Conservation (phyloP, 768 basidiomycete species). For the Sutorius australiensis region DNA sequence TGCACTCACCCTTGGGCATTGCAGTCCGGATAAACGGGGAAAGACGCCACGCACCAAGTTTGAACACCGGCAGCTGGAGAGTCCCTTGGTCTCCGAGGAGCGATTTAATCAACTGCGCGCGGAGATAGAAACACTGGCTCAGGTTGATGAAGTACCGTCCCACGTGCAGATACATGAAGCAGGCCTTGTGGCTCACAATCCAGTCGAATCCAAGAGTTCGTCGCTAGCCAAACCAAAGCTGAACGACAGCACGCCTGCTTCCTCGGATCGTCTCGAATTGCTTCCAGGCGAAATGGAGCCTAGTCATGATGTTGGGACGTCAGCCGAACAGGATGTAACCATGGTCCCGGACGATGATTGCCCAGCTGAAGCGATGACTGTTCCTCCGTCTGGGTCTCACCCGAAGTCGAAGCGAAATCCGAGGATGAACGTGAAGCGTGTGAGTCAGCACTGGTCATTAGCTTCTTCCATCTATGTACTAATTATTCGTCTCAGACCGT, state of each 20-base stretch:
- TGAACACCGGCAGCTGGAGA: background rate
- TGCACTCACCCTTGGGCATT: slow-evolving; percentile 11
- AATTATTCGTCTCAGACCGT: slow-evolving; percentile 14
- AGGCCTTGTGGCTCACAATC: background rate
- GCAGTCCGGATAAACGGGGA: slow-evolving; percentile 14
- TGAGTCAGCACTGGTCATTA: slow-evolving; percentile 18
- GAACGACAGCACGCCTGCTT: background rate
- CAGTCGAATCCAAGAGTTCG: background rate
- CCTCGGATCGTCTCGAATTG: background rate
- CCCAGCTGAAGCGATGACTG: background rate
- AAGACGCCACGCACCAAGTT: slow-evolving; percentile 2
- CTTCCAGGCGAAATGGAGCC: slow-evolving; percentile 1
- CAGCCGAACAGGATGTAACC: background rate
- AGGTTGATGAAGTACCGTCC: slow-evolving; percentile 2
- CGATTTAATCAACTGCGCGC: slow-evolving; percentile 20
- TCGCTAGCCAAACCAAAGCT: background rate
- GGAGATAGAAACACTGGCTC: slow-evolving; percentile 16
- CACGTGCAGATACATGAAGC: slow-evolving; percentile 2
- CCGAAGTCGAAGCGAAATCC: slow-evolving; percentile 23
- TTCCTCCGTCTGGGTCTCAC: background rate
- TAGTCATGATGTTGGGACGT: background rate
- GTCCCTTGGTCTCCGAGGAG: slow-evolving; percentile 26
- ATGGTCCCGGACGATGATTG: background rate
- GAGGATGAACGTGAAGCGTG: slow-evolving; percentile 22
- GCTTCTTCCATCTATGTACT: slow-evolving; percentile 12